Evolutionary conservation across 352 stramenopile species (phyloP), one percentile per base, ranked within the genome.

Genomic region (Globisporangium nagaii): DNA sequence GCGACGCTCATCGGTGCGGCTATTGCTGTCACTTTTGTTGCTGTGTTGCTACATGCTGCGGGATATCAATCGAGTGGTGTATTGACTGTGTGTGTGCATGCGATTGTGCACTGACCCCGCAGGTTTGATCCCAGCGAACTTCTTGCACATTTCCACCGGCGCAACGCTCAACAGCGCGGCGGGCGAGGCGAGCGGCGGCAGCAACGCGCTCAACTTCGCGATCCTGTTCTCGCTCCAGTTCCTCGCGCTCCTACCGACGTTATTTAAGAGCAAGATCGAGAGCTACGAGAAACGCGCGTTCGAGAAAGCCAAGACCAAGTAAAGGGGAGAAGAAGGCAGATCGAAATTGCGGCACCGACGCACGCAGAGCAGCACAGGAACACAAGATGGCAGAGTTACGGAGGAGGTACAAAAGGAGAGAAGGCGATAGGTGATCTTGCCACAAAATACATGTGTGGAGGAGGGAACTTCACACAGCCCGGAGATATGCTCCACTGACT

Each of bases 231-330:
- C 71, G 56, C 67, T 94, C n/a, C 84, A 94, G 53, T 92, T 94
- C 58, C 73, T 94, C 3, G 84, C 84, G 8, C 56, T 94, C 31
- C 58, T 94, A 41, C 84, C 84, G 35, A 94, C 82, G 30, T 57
- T 94, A 6, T 90, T 94, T 62, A 94, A 94, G 73, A 71, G 79
- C 67, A 92, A 91, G 65, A 84, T 94, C 25, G 79, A 88, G 47
- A 87, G 76, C 42, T 92, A 88, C 56, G 81, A 92, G 73, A 75
- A 90, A 65, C 48, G 79, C 10, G 66, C 76, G 19, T 92, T 92
- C 52, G 79, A 87, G 27, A 87, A 88, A 58, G 56, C 50, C 30
- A 84, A 86, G 64, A 63, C 37, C 42, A 71, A 63, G 32, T 58
- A 36, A 63, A 19, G 1, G 22, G 4, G 11, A 11, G 24, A 20